Conservation (phyloP, 75 land plant genomes). For the Cupressus sempervirens region DNA sequence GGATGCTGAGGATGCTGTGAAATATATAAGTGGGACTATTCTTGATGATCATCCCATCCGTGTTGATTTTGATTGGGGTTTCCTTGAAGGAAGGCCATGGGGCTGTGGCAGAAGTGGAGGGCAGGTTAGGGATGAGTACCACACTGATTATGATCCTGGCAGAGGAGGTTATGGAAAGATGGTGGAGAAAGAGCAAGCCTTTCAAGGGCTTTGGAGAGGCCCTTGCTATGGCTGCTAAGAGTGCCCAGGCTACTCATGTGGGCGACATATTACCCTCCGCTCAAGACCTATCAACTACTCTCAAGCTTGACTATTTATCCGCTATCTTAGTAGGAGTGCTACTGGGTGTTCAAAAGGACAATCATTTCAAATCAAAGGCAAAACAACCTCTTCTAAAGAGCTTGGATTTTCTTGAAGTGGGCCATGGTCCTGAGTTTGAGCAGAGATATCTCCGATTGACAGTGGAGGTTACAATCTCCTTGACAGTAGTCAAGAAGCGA, state of each 20-base stretch:
- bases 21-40: slow-evolving; percentile 92
- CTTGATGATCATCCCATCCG: slow-evolving; percentile 98
- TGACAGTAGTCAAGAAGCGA: too few relatives aligned
- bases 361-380: too few relatives aligned
- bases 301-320: slow-evolving; percentile 51
- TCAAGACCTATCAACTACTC: slow-evolving; percentile 32
- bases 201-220: slow-evolving; percentile 66
- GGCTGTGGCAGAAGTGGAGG: slow-evolving; percentile 99
- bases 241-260: slow-evolving; percentile 68
- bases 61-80: slow-evolving; percentile 99
- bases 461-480: too few relatives aligned
- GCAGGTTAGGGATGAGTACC: slow-evolving; percentile 98
- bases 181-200: too few relatives aligned
- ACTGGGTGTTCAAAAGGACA: too few relatives aligned
- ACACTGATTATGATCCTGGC: slow-evolving; percentile 99
- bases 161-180: too few relatives aligned
- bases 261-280: slow-evolving; percentile 58
- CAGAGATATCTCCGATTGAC: too few relatives aligned
- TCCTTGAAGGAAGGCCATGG: slow-evolving; percentile 98
- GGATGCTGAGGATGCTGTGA: slow-evolving; percentile 92
- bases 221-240: slow-evolving; percentile 73
- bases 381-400: too few relatives aligned
- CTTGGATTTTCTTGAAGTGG: too few relatives aligned
- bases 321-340: too few relatives aligned
- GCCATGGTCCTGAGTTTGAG: slow-evolving; percentile 55